Evolutionary conservation across 2,329 filamentous ascomycete genomes (phyloP).

Genomic region (Sporothrix variecibatus): DNA sequence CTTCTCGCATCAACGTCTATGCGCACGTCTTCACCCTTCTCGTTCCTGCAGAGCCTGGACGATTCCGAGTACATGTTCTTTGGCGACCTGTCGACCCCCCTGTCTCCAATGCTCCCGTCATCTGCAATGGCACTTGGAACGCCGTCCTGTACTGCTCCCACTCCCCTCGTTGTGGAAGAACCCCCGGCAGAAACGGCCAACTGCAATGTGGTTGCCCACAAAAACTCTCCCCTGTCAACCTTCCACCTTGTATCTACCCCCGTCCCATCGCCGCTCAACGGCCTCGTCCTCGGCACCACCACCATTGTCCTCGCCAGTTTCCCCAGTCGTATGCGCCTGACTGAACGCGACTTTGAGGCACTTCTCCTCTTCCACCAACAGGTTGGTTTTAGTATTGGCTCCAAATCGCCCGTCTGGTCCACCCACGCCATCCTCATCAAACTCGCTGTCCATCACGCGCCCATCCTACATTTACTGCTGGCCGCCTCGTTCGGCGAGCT

Average conservation of each 20-base stretch:
- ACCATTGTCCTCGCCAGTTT: conserved; percentile 14
- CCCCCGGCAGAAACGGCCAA: neutral
- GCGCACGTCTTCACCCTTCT: neutral
- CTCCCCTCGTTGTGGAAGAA: neutral
- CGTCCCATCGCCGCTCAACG: neutral
- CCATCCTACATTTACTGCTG: conserved; percentile 19
- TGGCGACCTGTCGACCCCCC: neutral
- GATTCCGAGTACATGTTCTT: neutral
- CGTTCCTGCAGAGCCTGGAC: neutral
- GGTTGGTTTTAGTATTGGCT: conserved; percentile 20
- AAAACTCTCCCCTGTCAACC: neutral
- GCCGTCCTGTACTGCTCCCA: neutral
- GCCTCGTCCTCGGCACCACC: conserved; percentile 15
- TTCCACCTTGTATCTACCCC: neutral
- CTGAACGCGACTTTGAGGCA: conserved; percentile 5
- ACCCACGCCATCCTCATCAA: conserved; percentile 24
- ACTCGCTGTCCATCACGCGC: conserved; percentile 18
- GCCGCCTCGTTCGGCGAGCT: conserved; percentile 20
- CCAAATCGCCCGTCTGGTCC: conserved; percentile 22
- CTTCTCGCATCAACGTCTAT: neutral
- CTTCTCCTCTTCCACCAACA: conserved; percentile 20
- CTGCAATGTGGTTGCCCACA: neutral
- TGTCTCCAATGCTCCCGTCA: neutral
- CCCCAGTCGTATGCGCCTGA: conserved; percentile 11
- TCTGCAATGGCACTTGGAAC: neutral